Conservation (phyloP, 2,329 filamentous ascomycete genomes). For the Pseudogymnoascus pannorum region DNA sequence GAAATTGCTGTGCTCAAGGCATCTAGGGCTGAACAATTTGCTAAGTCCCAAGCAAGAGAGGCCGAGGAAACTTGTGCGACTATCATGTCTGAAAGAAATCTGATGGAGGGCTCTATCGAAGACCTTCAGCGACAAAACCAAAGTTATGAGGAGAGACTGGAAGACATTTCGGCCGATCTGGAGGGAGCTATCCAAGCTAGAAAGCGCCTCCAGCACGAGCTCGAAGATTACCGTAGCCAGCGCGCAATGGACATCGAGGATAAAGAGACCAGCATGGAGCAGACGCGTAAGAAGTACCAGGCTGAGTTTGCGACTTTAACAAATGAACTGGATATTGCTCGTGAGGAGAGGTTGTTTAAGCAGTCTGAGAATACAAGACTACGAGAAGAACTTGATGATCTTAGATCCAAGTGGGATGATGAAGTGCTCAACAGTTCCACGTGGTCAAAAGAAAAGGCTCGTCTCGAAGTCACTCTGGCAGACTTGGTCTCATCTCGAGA, state of each 20-base stretch:
- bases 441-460: constrained; percentile 95
- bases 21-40: constrained; percentile 85
- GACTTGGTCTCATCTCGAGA: constrained; percentile 88
- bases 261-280: constrained; percentile 91
- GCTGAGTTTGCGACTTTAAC: constrained; percentile 82
- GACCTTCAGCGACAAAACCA: constrained; percentile 87
- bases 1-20: constrained; percentile 94
- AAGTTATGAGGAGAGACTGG: constrained; percentile 80
- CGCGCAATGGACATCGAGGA: constrained; percentile 95
- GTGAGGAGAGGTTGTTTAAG: constrained; percentile 79
- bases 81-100: constrained; percentile 85
- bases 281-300: constrained; percentile 96
- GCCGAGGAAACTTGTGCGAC: constrained; percentile 85
- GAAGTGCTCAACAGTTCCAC: constrained; percentile 96
- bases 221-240: constrained; percentile 94
- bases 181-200: constrained; percentile 80
- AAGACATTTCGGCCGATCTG: constrained; percentile 85
- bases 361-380: constrained; percentile 81
- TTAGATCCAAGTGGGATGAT: constrained; percentile 95
- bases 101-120: constrained; percentile 80
- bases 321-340: constrained; percentile 86
- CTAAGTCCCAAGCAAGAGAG: constrained; percentile 80
- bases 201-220: constrained; percentile 90
- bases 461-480: constrained; percentile 80
- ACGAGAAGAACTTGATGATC: constrained; percentile 91